Evolutionary conservation across 225 moss, liverwort and hornwort genomes (phyloP).

Genomic region (Polytrichum commune): DNA sequence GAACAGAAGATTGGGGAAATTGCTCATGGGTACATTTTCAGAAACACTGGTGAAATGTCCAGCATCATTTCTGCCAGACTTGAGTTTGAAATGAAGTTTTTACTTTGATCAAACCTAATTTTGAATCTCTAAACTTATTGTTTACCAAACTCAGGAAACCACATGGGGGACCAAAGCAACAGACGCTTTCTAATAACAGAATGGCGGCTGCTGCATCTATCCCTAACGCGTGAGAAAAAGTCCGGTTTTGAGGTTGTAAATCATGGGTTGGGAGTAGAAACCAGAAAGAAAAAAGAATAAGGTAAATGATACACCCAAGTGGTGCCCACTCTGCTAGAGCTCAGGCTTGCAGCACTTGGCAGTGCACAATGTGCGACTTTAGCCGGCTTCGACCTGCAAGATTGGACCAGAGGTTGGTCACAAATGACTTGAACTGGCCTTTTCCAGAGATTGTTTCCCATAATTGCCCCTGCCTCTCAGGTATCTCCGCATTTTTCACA

Average conservation of each 20-base stretch:
- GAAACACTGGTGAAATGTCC: slow-evolving; percentile 28
- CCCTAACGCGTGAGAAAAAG: slow-evolving; percentile 30
- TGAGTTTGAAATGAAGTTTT: slow-evolving; percentile 40
- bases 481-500: slow-evolving; percentile 87
- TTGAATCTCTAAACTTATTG: slow-evolving; percentile 40
- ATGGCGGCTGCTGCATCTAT: slow-evolving; percentile 54
- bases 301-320: slow-evolving; percentile 66
- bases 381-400: slow-evolving; percentile 93
- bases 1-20: slow-evolving; percentile 12
- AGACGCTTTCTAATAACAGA: slow-evolving; percentile 52
- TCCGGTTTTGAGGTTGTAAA: slow-evolving; percentile 32
- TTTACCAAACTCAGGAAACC: slow-evolving; percentile 42
- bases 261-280: slow-evolving; percentile 22
- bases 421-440: slow-evolving; percentile 98
- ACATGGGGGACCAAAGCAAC: slow-evolving; percentile 41
- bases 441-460: slow-evolving; percentile 99
- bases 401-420: slow-evolving; percentile 98
- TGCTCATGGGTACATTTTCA: slow-evolving; percentile 20
- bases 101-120: slow-evolving; percentile 17
- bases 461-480: slow-evolving; percentile 77
- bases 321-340: slow-evolving; percentile 56
- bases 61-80: slow-evolving; percentile 54
- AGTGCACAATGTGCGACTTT: slow-evolving; percentile 97
- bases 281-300: slow-evolving; percentile 50
- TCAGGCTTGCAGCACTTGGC: slow-evolving; percentile 99